Conservation (phyloP, 2,329 filamentous ascomycete genomes). For the Aspergillus hortae region DNA sequence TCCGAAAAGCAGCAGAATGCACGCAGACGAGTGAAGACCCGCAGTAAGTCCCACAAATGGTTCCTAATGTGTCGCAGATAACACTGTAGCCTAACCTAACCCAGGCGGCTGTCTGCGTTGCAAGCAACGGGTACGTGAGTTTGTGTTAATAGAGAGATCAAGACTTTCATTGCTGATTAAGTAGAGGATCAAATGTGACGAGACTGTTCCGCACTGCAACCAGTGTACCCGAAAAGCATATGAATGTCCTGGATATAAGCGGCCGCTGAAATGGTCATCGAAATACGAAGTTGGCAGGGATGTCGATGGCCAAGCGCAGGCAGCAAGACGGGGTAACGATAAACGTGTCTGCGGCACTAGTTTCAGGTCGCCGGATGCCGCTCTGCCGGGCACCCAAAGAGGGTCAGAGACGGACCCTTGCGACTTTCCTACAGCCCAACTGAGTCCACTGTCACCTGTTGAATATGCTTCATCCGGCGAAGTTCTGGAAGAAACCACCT, state of each 20-base stretch:
- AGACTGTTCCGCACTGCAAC: slow-evolving; percentile 3
- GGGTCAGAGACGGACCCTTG: no score
- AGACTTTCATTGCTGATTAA: not conserved
- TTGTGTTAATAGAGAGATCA: not conserved
- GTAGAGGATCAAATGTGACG: slow-evolving; percentile 10
- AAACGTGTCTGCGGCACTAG: not conserved
- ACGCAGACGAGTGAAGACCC: not conserved
- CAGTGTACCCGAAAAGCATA: slow-evolving; percentile 5
- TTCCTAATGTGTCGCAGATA: not conserved
- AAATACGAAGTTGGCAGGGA: slow-evolving; percentile 6
- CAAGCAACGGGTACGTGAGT: slow-evolving; percentile 1
- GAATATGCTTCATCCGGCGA: no score
- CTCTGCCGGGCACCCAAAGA: no score
- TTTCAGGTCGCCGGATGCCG: no score
- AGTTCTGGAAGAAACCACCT: no score
- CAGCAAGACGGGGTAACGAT: not conserved
- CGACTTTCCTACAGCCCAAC: no score
- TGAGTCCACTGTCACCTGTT: no score
- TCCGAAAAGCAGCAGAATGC: not conserved
- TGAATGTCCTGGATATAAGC: slow-evolving; percentile 7
- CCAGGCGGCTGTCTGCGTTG: slow-evolving; percentile 4
- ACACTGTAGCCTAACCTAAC: not conserved
- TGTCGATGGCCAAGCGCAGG: no score
- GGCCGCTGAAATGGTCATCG: slow-evolving; percentile 8
- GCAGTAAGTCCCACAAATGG: not conserved